Percentiles rank a stretch among this genome's conserved stretches.
phyloP scores from a whole-genome alignment of 2,329 filamentous ascomycete species.

The Aspergillus vadensis region DNA sequence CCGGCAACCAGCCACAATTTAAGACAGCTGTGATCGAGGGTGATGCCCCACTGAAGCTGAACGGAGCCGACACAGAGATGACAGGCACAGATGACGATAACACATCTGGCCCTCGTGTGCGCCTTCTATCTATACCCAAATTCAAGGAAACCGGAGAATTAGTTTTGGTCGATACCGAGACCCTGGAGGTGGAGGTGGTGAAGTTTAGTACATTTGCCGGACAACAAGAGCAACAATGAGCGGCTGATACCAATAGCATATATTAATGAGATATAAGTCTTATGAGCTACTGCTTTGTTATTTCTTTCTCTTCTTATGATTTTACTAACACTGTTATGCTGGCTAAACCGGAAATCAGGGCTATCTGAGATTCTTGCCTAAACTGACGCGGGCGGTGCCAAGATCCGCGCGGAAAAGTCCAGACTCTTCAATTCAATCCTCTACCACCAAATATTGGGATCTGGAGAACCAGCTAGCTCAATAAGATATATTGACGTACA shows the following conservation, averaged over 20 bases:
- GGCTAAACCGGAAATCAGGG: background rate
- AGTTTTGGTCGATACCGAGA: conserved; percentile 82
- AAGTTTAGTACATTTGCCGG: conserved; percentile 54
- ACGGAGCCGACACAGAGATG: conserved; percentile 40
- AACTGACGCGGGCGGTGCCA: conserved; percentile 22
- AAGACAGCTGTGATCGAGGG: conserved; percentile 69
- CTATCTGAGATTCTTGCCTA: background rate
- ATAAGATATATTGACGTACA: background rate
- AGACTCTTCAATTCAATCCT: background rate
- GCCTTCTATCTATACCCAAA: conserved; percentile 79
- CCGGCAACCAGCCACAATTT: conserved; percentile 80
- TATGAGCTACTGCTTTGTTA: background rate
- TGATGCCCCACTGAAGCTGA: conserved; percentile 33
- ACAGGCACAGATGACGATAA: conserved; percentile 45
- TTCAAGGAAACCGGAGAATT: conserved; percentile 79
- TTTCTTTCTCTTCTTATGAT: background rate
- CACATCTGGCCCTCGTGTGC: conserved; percentile 65
- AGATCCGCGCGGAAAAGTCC: conserved; percentile 17
- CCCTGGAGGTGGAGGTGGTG: conserved; percentile 73
- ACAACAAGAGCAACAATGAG: conserved; percentile 37
- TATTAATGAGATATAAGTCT: conserved; percentile 7
- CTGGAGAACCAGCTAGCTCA: background rate
- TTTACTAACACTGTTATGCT: background rate
- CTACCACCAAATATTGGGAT: background rate
- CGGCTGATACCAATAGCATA: conserved; percentile 10